Conservation (phyloP, 495 filamentous ascomycete species). For the Trichocladium antarcticum region DNA sequence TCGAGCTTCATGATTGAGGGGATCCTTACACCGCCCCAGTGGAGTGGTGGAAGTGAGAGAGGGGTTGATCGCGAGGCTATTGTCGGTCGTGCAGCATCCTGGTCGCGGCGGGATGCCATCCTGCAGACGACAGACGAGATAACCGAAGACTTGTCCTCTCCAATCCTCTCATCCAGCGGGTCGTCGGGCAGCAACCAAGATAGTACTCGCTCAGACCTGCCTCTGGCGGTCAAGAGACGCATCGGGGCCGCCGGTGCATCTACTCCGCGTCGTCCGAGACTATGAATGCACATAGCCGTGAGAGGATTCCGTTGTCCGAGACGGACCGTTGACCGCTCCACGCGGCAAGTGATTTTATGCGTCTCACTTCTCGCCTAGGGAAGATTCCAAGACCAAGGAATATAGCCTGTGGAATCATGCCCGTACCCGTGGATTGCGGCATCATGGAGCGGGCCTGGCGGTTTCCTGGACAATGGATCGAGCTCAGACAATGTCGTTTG, state of each 20-base stretch:
- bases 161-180: not conserved
- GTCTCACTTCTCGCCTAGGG: too few relatives aligned
- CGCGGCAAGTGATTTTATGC: too few relatives aligned
- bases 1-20: not conserved
- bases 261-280: not conserved
- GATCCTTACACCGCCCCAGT: not conserved
- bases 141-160: not conserved
- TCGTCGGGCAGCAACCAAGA: conserved; percentile 3
- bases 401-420: not conserved
- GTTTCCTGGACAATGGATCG: too few relatives aligned
- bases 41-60: not conserved
- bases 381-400: not conserved
- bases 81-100: not conserved
- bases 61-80: not conserved
- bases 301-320: not conserved
- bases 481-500: too few relatives aligned
- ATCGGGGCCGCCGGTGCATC: not conserved
- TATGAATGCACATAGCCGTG: conserved; percentile 2
- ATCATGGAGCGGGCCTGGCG: not conserved
- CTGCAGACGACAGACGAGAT: not conserved
- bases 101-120: not conserved
- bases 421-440: not conserved
- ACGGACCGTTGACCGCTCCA: conserved; percentile 6
- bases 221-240: conserved; percentile 1
- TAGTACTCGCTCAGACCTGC: not conserved